Evolutionary conservation across 2,329 filamentous ascomycete species (phyloP), one percentile per base, ranked within the genome.

Genomic region (Beauveria scarabaeidicola): DNA sequence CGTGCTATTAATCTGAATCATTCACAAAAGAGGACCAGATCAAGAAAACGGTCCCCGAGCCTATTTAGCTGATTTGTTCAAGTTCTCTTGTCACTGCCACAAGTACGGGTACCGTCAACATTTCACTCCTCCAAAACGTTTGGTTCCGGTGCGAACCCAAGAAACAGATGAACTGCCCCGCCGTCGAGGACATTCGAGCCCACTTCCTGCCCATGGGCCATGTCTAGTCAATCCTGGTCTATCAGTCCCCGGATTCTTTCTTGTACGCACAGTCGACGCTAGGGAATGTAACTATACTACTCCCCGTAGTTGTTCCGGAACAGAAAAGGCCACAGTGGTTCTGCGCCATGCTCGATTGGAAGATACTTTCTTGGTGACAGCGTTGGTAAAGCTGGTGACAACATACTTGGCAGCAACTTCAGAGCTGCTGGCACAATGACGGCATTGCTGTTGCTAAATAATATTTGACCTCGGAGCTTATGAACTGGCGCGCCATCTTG

Each of bases 151-250:
- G 43, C 43, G n/a, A 25, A 38, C 3, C 27, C 21, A 43, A 43
- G 54, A 48, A 56, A 27, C 54, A 57, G 54, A 57, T 58, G 55
- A 57, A 50, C 44, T 25, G 55, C 55, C 38, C 55, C 55, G 55
- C 55, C 25, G 23, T 38, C 55, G 40, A 46, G 43, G 44, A 25
- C 19, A 57, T 48, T 40, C 6, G 43, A 57, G 54, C 15, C 53
- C 53, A 56, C 53, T 47, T 21, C 4, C n/a, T 27, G 40, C 15
- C 54, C 54, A 50, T 40, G 44, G 40, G 10, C 54, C 54, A 50
- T 40, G 44, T 40, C 19, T 41, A 19, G 32, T 48, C 19, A 7
- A 56, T 56, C 53, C 43, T 48, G 43, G 53, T 44, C n/a, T 25
- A 13, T 23, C 41, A 47, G 54, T 57, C 54, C 54, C 54, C 54